Evolutionary conservation across 1,284 basidiomycete species (phyloP).

Genomic region (Rhodotorula sp.): DNA sequence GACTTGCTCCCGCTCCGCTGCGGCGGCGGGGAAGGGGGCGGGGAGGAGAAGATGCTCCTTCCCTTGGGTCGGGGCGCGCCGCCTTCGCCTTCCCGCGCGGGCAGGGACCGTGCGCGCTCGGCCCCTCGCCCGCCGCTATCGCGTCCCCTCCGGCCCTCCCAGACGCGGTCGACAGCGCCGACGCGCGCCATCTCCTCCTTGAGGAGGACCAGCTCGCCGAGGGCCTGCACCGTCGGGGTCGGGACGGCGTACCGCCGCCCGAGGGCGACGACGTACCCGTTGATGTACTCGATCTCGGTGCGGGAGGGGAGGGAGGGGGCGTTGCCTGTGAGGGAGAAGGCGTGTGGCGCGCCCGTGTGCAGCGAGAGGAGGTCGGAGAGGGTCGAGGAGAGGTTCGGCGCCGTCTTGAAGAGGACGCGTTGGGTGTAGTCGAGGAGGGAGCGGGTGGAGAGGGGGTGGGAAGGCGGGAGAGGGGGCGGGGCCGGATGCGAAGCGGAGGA

Average conservation of each 20-base stretch:
- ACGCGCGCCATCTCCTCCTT: slow-evolving; percentile 48
- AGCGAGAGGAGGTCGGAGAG: slow-evolving; percentile 36
- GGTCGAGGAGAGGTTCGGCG: slow-evolving; percentile 42
- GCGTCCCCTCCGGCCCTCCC: background rate
- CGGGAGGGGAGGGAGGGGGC: slow-evolving; percentile 56
- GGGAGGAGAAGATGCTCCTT: background rate
- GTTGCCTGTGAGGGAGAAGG: slow-evolving; percentile 20
- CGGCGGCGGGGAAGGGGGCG: background rate
- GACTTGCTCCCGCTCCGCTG: background rate
- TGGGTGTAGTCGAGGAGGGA: slow-evolving; percentile 55
- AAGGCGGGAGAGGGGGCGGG: slow-evolving; percentile 60
- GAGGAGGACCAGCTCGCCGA: slow-evolving; percentile 66
- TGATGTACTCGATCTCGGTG: slow-evolving; percentile 82
- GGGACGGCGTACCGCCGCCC: slow-evolving; percentile 64
- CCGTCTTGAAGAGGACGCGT: slow-evolving; percentile 55
- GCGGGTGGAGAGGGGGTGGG: slow-evolving; percentile 61
- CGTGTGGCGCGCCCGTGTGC: slow-evolving; percentile 5
- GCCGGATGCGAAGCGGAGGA: slow-evolving; percentile 60
- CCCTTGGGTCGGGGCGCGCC: background rate
- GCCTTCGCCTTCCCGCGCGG: background rate
- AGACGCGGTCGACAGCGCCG: slow-evolving; percentile 37
- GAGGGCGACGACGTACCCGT: slow-evolving; percentile 75
- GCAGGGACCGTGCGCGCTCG: background rate
- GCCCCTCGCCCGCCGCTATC: background rate
- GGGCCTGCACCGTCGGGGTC: slow-evolving; percentile 64